These are phyloP conservation scores for Sphaerulina vaccinii DNA, from an alignment of 2,329 filamentous ascomycete species.

Conservation along the genomic window DNA sequence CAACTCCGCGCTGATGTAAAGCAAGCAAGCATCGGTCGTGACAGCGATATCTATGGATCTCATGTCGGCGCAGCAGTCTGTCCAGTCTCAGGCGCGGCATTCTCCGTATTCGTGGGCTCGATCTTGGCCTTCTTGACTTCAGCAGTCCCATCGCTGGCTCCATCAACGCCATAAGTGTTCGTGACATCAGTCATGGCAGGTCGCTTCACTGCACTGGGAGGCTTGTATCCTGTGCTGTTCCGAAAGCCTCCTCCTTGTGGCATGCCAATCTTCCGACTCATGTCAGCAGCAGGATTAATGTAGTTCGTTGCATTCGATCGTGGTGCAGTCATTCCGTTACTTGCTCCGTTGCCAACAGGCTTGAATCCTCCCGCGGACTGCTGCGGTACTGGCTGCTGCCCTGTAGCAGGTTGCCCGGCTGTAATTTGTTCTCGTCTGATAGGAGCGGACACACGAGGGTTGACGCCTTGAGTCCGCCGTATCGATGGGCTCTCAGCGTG, in stretches of 20 bases:
- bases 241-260: slow-evolving; percentile 39
- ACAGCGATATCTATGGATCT: background rate
- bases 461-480: slow-evolving; percentile 81
- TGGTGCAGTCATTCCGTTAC: slow-evolving; percentile 20
- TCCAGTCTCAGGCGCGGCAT: background rate
- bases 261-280: slow-evolving; percentile 51
- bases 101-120: slow-evolving; percentile 24
- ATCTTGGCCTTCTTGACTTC: slow-evolving; percentile 45
- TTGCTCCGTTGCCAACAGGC: slow-evolving; percentile 9
- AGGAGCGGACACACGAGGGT: slow-evolving; percentile 75
- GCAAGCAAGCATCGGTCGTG: background rate
- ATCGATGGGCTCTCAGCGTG: slow-evolving; percentile 67
- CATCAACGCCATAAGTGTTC: slow-evolving; percentile 41
- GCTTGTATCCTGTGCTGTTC: slow-evolving; percentile 48
- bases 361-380: slow-evolving; percentile 9
- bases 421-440: slow-evolving; percentile 48
- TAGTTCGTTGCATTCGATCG: slow-evolving; percentile 42
- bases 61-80: background rate
- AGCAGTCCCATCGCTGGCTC: slow-evolving; percentile 37
- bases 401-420: slow-evolving; percentile 10
- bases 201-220: slow-evolving; percentile 40
- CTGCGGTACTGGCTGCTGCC: slow-evolving; percentile 3
- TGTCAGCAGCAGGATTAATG: slow-evolving; percentile 50
- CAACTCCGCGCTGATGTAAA: slow-evolving; percentile 1
- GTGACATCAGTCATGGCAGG: slow-evolving; percentile 47